A percentile compares a stretch with the other conserved stretches of the same genome.
Evolutionary conservation across 1,284 basidiomycete genomes (phyloP).

Genomic region (Pterula multifida): DNA sequence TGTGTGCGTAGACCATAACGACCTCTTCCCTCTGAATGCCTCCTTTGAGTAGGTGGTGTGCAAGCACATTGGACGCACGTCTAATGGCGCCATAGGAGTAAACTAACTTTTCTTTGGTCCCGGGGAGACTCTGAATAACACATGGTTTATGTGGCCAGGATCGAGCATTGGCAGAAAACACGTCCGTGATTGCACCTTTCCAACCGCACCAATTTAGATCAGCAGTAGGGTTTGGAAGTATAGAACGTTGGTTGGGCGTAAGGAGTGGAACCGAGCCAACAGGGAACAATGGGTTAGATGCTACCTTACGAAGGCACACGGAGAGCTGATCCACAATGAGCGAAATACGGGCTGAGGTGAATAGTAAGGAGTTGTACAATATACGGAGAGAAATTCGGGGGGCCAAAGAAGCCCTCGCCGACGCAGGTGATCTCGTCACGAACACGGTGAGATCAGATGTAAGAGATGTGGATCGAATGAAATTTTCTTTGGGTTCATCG

Average conservation of each 20-base stretch:
- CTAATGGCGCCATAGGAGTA: conserved; percentile 82
- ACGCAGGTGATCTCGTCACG: conserved; percentile 54
- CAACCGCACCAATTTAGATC: conserved; percentile 96
- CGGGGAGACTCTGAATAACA: conserved; percentile 69
- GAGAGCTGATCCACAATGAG: conserved; percentile 83
- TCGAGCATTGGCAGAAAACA: conserved; percentile 79
- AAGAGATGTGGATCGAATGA: conserved; percentile 69
- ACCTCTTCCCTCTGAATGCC: conserved; percentile 92
- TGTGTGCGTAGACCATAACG: conserved; percentile 97
- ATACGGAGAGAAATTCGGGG: conserved; percentile 78
- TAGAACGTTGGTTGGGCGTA: conserved; percentile 57
- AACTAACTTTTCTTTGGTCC: conserved; percentile 41
- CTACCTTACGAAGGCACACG: conserved; percentile 66
- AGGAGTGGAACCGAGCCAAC: conserved; percentile 76
- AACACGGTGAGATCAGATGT: conserved; percentile 90
- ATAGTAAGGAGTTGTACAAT: conserved; percentile 92
- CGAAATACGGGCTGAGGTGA: conserved; percentile 70
- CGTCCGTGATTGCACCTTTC: conserved; percentile 91
- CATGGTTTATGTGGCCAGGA: conserved; percentile 71
- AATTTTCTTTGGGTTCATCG: conserved; percentile 60
- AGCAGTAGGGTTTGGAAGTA: conserved; percentile 77
- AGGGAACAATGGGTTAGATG: conserved; percentile 44
- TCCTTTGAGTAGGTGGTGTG: conserved; percentile 80
- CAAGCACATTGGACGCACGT: conserved; percentile 79
- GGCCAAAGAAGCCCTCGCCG: conserved; percentile 60